Evolutionary conservation across 1,284 basidiomycete genomes (phyloP), one percentile per base, ranked within the genome.

Genomic region (Apiotrichum siamense): DNA sequence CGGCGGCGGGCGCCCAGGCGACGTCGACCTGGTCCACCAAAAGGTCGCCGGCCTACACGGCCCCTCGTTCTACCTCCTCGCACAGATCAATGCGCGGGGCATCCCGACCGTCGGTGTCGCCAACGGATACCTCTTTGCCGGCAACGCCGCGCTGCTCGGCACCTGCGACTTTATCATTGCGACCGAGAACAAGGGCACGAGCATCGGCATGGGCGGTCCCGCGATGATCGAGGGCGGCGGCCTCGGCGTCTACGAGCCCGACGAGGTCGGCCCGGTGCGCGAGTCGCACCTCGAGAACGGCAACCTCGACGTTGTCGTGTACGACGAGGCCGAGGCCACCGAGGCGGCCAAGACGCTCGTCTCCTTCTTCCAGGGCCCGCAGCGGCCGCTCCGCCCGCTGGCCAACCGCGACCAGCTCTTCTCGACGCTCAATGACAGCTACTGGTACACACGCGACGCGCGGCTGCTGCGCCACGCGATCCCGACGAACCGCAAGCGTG

Each of bases 181-280:
- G 1, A 57, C 55, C 4, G 49, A 49, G 35, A 38, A 49, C 31
- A 45, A 35, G 18, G 52, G 52, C 17, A 57, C 55, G 6, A 46
- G 41, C 17, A 54, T 57, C 26, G 55, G 55, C 13, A 57, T 57
- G 55, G 55, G 55, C 12, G 55, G 55, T 0, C 55, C 55, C 1
- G 55, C 55, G 2, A 57, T 57, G 55, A 54, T 57, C 29, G 55
- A 54, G 44, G 55, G 55, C 23, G 55, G 55, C 11, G 52, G 52
- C 3, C 52, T 57, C 7, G 55, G 52, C 21, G 46, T 41, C 13
- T 32, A 43, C 43, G 42, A 43, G 17, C 52, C 55, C n/a, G 55
- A 57, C 23, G 55, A 57, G 6, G 52, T 57, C 5, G 55, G 55
- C 1, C 55, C 55, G 1, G 31, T 52, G 18, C 52, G 55, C 42